These are phyloP conservation scores for Senna tora DNA, from an alignment of 306 rosid genomes.

Conservation along the genomic window DNA sequence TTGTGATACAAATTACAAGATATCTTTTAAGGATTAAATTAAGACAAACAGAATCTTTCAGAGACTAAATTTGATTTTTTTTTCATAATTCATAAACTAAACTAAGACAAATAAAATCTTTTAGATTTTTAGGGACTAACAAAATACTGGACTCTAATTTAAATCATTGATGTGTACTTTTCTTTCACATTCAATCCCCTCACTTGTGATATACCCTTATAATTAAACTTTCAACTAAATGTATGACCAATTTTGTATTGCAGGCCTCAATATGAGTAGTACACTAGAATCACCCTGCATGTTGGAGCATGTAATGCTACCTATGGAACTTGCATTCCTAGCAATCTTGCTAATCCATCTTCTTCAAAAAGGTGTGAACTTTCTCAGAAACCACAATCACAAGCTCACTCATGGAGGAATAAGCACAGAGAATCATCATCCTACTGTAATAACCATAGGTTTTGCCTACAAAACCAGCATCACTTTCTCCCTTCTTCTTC, in stretches of 20 bases:
- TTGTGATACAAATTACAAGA: too few relatives aligned
- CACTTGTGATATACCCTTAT: too few relatives aligned
- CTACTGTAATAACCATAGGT: constrained; percentile 40
- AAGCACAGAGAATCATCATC: constrained; percentile 37
- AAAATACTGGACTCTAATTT: too few relatives aligned
- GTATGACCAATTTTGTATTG: constrained; percentile 33
- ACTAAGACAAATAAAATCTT: too few relatives aligned
- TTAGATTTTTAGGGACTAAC: too few relatives aligned
- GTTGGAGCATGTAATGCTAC: constrained; percentile 65
- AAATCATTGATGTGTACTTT: too few relatives aligned
- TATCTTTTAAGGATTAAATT: too few relatives aligned
- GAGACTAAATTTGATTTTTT: too few relatives aligned
- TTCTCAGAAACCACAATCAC: constrained; percentile 38
- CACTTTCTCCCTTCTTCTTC: constrained; percentile 51
- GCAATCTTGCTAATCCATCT: constrained; percentile 46
- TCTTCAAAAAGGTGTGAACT: constrained; percentile 29
- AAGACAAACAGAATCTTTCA: too few relatives aligned
- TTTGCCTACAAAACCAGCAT: constrained; percentile 56
- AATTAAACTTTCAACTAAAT: not conserved
- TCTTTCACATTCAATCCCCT: too few relatives aligned
- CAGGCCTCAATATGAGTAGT: constrained; percentile 41
- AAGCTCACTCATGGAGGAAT: constrained; percentile 41
- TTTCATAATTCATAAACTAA: too few relatives aligned
- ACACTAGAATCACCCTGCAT: constrained; percentile 66
- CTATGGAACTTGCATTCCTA: constrained; percentile 57